Evolutionary conservation across 2,329 filamentous ascomycete genomes (phyloP), one percentile per base, ranked within the genome.

Genomic region (Neocucurbitaria cava): DNA sequence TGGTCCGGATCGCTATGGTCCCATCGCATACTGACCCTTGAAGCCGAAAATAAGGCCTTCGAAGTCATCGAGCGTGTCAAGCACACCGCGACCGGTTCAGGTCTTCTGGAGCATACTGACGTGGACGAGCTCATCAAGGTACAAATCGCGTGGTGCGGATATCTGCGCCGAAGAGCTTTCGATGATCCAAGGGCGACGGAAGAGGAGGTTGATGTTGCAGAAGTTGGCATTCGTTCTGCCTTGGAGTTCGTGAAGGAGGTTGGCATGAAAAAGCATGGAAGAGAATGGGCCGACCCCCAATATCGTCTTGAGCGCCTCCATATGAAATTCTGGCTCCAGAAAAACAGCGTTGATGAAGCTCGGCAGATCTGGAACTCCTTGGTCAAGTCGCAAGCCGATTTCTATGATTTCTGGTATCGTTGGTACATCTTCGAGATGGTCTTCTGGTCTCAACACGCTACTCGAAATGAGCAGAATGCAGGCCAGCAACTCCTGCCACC

Each of bases 341-440:
- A 91, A 62, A 87, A 87, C 23, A 89, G 90, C 36, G 80, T 91
- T 47, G 86, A 91, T 18, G 88, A 88, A 52, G 95, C 94, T 2
- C 86, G 95, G 35, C 82, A 84, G 15, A 85, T 90, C 43, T 98
- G 91, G 87, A 87, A 89, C 61, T 85, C 85, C 17, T 81, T 98
- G 26, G 83, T 85, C 20, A 79, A 85, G n/a, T 81, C 83, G 17
- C 86, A 92, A 51, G 87, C 87, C 26, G 86, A 92, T 64, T 93
- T 87, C 64, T 92, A 93, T 70, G 92, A 96, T 66, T 98, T 98
- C 73, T 99, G 95, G 95, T 83, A 93, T 50, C 87, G 88, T 39
- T 97, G 92, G 76, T 97, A 97, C 76, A 82, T 89, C 48, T 98
- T 92, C 89, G 95, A 98, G 77, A 89, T 98, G 82, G 83, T 89